A percentile compares a stretch with the other conserved stretches of the same genome.
These are phyloP conservation scores for Monosporascus ibericus DNA, from an alignment of 2,329 filamentous ascomycete species.

Conservation along the genomic window DNA sequence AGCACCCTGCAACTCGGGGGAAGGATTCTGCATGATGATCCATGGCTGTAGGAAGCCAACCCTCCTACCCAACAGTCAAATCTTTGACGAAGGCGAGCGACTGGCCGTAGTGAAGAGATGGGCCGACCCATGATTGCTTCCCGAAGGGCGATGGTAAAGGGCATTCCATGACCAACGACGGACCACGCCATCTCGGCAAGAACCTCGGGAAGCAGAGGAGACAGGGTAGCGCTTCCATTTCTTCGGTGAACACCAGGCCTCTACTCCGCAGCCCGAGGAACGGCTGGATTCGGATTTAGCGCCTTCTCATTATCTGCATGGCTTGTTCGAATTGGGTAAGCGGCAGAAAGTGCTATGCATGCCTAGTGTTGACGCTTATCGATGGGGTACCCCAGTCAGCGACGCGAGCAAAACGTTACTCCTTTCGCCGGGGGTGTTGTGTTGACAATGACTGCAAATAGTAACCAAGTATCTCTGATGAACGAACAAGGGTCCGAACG, in stretches of 20 bases:
- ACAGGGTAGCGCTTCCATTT: not conserved
- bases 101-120: no score
- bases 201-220: not conserved
- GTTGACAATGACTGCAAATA: not conserved
- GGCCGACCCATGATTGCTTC: no score
- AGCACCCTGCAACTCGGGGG: no score
- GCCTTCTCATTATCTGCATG: not conserved
- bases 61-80: no score
- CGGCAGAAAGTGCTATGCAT: not conserved
- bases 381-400: not conserved
- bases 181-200: not conserved
- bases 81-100: no score
- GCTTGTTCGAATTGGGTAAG: not conserved
- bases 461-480: not conserved
- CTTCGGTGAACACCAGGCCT: not conserved
- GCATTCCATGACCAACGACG: no score
- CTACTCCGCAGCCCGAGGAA: not conserved
- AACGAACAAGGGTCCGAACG: slow-evolving; percentile 7
- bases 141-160: no score
- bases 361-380: not conserved
- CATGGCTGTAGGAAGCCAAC: no score
- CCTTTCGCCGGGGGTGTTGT: not conserved
- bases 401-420: not conserved
- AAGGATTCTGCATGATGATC: no score
- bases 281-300: not conserved